Conservation (phyloP, 257 asterid species). For the Apocynum venetum region DNA sequence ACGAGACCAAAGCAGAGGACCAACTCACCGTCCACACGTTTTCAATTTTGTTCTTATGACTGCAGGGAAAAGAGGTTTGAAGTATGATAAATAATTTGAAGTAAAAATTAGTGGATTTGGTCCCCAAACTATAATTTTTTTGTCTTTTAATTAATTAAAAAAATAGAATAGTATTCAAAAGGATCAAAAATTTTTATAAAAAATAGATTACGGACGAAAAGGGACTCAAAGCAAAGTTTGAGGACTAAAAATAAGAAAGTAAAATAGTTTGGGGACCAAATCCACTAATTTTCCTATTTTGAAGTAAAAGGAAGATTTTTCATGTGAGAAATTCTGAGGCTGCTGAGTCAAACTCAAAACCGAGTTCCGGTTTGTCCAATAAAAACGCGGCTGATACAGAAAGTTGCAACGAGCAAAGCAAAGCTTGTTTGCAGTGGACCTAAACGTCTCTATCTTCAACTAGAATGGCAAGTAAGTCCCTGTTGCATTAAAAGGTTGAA, state of each 20-base stretch:
- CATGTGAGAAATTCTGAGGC: neutral
- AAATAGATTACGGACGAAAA: no score
- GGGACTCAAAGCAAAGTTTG: no score
- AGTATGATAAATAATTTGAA: neutral
- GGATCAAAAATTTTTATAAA: no score
- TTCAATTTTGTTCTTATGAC: slow-evolving; percentile 13
- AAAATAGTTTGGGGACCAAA: no score
- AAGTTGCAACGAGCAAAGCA: neutral
- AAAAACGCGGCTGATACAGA: slow-evolving; percentile 13
- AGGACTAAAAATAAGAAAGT: no score
- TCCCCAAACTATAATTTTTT: no score
- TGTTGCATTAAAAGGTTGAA: neutral
- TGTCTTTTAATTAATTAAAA: no score
- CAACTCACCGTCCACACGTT: slow-evolving; percentile 24
- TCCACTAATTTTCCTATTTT: no score
- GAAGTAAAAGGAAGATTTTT: neutral
- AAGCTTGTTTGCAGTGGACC: neutral
- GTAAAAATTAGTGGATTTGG: no score
- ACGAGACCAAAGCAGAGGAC: neutral
- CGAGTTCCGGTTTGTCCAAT: neutral
- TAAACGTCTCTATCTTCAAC: neutral
- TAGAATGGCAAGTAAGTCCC: neutral
- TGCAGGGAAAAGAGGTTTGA: neutral
- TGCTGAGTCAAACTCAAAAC: neutral
- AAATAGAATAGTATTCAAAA: no score